Conservation (phyloP, 176 grass and related monocot genomes). For the Oryza meyeriana region DNA sequence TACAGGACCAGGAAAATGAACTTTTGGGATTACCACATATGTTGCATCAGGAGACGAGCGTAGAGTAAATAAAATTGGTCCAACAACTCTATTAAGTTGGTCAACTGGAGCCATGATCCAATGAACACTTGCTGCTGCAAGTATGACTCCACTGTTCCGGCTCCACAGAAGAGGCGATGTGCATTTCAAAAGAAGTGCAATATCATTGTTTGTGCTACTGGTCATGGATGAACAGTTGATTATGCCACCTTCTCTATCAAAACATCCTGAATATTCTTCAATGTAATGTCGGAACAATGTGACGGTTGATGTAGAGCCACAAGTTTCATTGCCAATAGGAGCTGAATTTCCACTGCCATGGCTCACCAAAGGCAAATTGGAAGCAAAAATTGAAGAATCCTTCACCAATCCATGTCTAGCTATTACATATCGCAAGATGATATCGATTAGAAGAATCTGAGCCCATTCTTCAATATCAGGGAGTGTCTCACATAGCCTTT, state of each 20-base stretch:
- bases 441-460: constrained; percentile 79
- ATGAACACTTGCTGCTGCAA: constrained; percentile 83
- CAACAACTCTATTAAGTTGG: constrained; percentile 62
- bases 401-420: constrained; percentile 90
- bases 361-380: constrained; percentile 7
- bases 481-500: constrained; percentile 72
- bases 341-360: constrained; percentile 23
- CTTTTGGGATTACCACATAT: constrained; percentile 69
- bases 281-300: constrained; percentile 61
- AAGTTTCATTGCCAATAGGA: constrained; percentile 9
- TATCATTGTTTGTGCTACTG: constrained; percentile 67
- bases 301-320: constrained; percentile 38
- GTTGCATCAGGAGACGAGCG: constrained; percentile 69
- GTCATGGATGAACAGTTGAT: constrained; percentile 26
- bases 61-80: constrained; percentile 75
- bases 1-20: background rate
- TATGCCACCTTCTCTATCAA: constrained; percentile 17
- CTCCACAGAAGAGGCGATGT: constrained; percentile 91
- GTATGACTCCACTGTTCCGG: constrained; percentile 81
- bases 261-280: constrained; percentile 42
- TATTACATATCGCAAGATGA: constrained; percentile 76
- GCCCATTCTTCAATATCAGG: constrained; percentile 96
- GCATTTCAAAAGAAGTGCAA: constrained; percentile 68
- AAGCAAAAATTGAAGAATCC: constrained; percentile 60
- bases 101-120: constrained; percentile 78